Evolutionary conservation across 257 asterid species (phyloP).

Genomic region (Solanum lycopersicoides): DNA sequence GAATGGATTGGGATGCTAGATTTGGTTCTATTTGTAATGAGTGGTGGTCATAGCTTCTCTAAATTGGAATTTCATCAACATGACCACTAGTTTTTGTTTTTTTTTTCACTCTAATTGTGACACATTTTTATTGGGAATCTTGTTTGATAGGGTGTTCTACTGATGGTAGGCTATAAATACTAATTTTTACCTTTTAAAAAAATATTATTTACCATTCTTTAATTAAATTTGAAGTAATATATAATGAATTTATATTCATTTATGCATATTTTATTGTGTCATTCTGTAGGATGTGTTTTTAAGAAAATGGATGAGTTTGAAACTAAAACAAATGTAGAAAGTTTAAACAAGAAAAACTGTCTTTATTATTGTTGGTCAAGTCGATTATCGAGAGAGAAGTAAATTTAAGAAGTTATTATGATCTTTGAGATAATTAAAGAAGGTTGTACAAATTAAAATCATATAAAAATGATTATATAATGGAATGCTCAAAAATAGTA

Average conservation of each 20-base stretch:
- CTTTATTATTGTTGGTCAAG: too few species aligned
- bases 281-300: background rate
- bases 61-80: background rate
- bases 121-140: background rate
- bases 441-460: background rate
- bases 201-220: background rate
- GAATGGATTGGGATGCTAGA: conserved; percentile 23
- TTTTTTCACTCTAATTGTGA: background rate
- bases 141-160: background rate
- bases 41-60: conserved; percentile 31
- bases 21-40: conserved; percentile 22
- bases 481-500: background rate
- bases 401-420: background rate
- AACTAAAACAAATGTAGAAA: background rate
- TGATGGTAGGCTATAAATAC: background rate
- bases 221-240: background rate
- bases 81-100: conserved; percentile 3
- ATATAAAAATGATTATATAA: too few species aligned
- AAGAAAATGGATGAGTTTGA: background rate
- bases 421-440: background rate
- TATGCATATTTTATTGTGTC: background rate
- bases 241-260: background rate
- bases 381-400: background rate
- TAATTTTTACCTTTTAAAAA: background rate
- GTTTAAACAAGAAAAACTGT: too few species aligned